Evolutionary conservation across 2,329 filamentous ascomycete species (phyloP).

Genomic region (Pezicula radicicola): DNA sequence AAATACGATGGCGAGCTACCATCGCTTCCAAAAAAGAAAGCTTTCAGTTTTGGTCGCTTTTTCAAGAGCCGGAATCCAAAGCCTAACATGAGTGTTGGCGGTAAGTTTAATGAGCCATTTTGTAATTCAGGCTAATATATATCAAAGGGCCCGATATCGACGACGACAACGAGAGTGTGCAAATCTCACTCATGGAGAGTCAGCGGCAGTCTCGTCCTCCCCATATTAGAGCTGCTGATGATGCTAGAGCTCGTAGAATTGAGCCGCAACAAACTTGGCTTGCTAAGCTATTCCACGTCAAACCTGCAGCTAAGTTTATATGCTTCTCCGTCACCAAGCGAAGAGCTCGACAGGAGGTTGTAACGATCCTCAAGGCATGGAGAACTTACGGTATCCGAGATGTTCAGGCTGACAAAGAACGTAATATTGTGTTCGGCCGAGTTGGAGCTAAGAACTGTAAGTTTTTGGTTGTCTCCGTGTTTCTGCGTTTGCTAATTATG

Average conservation of each 20-base stretch:
- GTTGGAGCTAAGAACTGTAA: conserved; percentile 77
- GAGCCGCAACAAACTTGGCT: conserved; percentile 82
- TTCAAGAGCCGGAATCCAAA: conserved; percentile 25
- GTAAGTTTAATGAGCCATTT: conserved; percentile 18
- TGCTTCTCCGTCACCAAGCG: conserved; percentile 72
- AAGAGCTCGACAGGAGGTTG: conserved; percentile 69
- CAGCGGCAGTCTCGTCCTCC: conserved; percentile 1
- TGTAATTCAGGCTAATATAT: conserved; percentile 7
- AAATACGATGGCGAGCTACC: not conserved
- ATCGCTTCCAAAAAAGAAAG: conserved; percentile 22
- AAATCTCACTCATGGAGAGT: conserved; percentile 19
- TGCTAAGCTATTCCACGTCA: conserved; percentile 83
- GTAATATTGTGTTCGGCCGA: conserved; percentile 75
- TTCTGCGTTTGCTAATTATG: conserved; percentile 15
- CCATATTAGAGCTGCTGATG: conserved; percentile 12
- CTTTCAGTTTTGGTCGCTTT: conserved; percentile 23
- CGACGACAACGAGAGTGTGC: conserved; percentile 21
- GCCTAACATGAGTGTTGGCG: conserved; percentile 22
- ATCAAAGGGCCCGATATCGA: conserved; percentile 19
- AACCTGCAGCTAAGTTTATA: conserved; percentile 72
- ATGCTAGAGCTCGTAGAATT: conserved; percentile 40
- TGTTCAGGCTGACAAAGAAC: conserved; percentile 73
- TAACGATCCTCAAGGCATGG: conserved; percentile 46
- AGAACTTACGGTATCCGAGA: conserved; percentile 76
- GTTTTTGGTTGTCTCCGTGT: conserved; percentile 25